Evolutionary conservation across 2,329 filamentous ascomycete species (phyloP), one percentile per base, ranked within the genome.

Genomic region (Fusarium fujikuroi): DNA sequence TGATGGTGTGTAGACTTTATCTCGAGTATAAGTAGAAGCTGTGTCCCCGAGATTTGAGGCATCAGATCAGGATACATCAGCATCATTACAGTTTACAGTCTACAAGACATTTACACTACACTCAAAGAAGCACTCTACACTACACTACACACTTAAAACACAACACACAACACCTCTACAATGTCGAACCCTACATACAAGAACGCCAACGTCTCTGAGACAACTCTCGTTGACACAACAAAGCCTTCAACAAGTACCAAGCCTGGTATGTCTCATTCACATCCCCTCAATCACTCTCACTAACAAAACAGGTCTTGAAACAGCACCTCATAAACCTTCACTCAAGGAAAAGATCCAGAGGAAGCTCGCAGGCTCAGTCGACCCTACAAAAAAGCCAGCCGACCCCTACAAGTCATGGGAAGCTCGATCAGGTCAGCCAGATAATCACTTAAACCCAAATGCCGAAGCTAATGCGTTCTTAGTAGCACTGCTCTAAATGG

Each of bases 401-500:
- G 73, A 78, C 15, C 73, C 75, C 7, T 66, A 61, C 47, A 77
- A 77, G 69, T 76, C 74, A 10, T 78, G 76, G 76, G 76, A 78
- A 36, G 76, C 76, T 11, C 76, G 76, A 58, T 69, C 72, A 49
- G 63, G 76, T 78, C 60, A 70, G 76, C 61, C 15, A 36, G 9
- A 52, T 9, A 53, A 40, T 43, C 52, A 37, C 43, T 46, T 19
- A 15, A 21, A 46, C 23, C 43, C 18, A 15, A 28, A 46, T 46
- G 23, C 44, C 19, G 21, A 60, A 47, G 46, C 65, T 65, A 56
- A 69, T 49, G 49, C 32, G 19, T 30, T 14, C 4, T 9, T 7
- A 76, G 75, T 72, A 64, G 75, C 75, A 37, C 36, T 77, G 10
- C 63, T 77, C 36, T 77, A 37, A 62, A 54, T 53, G 34, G 23